These are phyloP conservation scores for Mucuna pruriens DNA, from an alignment of 306 rosid genomes.

Conservation along the genomic window DNA sequence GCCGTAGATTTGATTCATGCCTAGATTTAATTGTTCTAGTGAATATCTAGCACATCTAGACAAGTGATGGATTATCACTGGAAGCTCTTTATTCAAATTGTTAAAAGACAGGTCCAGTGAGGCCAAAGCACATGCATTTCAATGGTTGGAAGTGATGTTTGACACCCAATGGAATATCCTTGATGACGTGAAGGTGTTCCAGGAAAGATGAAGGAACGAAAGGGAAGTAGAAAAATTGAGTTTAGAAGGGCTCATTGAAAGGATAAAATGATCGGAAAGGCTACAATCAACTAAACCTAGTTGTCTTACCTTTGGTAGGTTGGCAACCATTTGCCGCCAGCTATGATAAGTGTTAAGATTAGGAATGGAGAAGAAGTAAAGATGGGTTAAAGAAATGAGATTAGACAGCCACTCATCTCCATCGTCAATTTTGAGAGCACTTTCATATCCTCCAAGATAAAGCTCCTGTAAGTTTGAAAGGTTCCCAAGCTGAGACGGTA, in stretches of 20 bases:
- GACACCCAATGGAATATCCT: conserved; percentile 35
- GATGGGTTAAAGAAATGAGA: conserved; percentile 43
- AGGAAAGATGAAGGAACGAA: background rate
- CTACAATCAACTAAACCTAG: background rate
- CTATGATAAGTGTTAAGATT: background rate
- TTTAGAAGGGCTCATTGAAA: background rate
- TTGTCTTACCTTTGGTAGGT: conserved; percentile 17
- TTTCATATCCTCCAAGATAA: background rate
- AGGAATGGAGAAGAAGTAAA: background rate
- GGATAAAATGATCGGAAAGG: conserved; percentile 20
- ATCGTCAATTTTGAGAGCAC: background rate
- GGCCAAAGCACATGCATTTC: background rate
- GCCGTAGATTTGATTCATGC: background rate
- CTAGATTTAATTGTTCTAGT: background rate
- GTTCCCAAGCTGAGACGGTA: conserved; percentile 1
- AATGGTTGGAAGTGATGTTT: conserved; percentile 7
- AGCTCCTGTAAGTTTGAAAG: background rate
- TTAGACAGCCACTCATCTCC: conserved; percentile 34
- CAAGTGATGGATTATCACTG: background rate
- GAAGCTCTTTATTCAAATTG: background rate
- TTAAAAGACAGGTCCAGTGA: background rate
- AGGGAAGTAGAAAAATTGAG: conserved; percentile 37
- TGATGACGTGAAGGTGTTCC: background rate
- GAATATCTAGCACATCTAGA: conserved; percentile 11
- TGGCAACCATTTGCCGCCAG: background rate